A percentile compares a stretch with the other conserved stretches of the same genome.
phyloP scores from a whole-genome alignment of 2,329 filamentous ascomycete genomes.

The Knufia fluminis region DNA sequence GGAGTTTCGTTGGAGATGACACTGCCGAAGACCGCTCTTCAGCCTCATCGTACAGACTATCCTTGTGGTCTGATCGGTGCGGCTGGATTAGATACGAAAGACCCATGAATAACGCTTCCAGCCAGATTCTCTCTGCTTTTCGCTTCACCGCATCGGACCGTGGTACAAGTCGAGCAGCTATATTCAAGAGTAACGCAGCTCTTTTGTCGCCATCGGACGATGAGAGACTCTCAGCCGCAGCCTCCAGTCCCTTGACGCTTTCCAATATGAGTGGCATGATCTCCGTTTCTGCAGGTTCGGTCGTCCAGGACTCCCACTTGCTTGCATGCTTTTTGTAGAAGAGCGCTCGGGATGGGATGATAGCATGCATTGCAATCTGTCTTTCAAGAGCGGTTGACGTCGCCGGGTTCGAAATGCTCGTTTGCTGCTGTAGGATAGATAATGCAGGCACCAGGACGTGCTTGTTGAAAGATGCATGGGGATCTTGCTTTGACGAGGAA shows the following conservation, averaged over 20 bases:
- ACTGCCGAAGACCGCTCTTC: neutral
- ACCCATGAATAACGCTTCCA: constrained; percentile 40
- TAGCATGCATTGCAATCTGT: constrained; percentile 33
- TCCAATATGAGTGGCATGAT: neutral
- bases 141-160: constrained; percentile 35
- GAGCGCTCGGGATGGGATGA: constrained; percentile 31
- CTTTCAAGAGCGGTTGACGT: constrained; percentile 18
- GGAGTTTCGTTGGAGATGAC: constrained; percentile 1
- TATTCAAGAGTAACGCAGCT: constrained; percentile 30
- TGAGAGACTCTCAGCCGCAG: constrained; percentile 26
- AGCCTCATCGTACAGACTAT: neutral
- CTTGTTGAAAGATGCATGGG: constrained; percentile 2
- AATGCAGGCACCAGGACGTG: neutral
- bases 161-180: constrained; percentile 32
- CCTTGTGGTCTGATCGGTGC: constrained; percentile 1
- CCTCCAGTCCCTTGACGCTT: neutral
- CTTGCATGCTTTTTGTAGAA: constrained; percentile 27
- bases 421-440: neutral
- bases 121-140: constrained; percentile 40
- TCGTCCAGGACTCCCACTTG: constrained; percentile 17
- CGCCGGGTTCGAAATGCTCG: neutral
- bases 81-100: constrained; percentile 33
- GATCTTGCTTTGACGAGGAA: neutral
- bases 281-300: neutral
- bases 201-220: constrained; percentile 28